These are phyloP conservation scores for Cryptosporidium sp. DNA, from an alignment of 169 alveolate genomes.

Conservation along the genomic window DNA sequence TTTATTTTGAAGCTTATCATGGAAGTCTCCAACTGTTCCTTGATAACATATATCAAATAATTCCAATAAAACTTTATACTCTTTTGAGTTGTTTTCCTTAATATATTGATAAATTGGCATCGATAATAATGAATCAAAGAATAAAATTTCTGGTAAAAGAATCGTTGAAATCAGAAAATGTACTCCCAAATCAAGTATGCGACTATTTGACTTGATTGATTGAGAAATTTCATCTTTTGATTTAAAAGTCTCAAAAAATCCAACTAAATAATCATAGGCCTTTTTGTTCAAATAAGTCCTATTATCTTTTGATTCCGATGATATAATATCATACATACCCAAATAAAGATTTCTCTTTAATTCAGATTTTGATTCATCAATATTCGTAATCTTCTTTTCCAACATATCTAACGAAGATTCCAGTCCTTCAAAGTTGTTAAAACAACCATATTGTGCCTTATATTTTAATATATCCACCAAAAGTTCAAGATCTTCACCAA, in stretches of 20 bases:
- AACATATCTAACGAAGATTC: conserved; percentile 25
- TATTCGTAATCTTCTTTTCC: conserved; percentile 19
- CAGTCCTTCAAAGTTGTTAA: not conserved
- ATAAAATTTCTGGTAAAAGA: conserved; percentile 50
- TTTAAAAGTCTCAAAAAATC: conserved; percentile 30
- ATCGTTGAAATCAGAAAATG: conserved; percentile 43
- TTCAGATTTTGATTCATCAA: not conserved
- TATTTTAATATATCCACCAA: conserved; percentile 19
- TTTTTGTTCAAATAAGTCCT: conserved; percentile 23
- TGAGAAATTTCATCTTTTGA: conserved; percentile 24
- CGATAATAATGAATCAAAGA: conserved; percentile 45
- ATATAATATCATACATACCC: conserved; percentile 16
- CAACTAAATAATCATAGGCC: conserved; percentile 34
- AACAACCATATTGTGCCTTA: not conserved
- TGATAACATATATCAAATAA: conserved; percentile 39
- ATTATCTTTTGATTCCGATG: not conserved
- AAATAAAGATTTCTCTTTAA: conserved; percentile 14
- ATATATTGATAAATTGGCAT: conserved; percentile 38
- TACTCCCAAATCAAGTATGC: conserved; percentile 1
- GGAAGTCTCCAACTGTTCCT: conserved; percentile 54
- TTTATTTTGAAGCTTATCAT: conserved; percentile 6
- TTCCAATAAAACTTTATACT: conserved; percentile 6
- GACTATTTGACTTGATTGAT: not conserved
- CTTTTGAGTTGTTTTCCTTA: not conserved
- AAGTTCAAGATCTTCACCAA: conserved; percentile 37